Evolutionary conservation across 345 rosid genomes (phyloP), one percentile per base, ranked within the genome.

Genomic region (Raphanus raphanistrum): DNA sequence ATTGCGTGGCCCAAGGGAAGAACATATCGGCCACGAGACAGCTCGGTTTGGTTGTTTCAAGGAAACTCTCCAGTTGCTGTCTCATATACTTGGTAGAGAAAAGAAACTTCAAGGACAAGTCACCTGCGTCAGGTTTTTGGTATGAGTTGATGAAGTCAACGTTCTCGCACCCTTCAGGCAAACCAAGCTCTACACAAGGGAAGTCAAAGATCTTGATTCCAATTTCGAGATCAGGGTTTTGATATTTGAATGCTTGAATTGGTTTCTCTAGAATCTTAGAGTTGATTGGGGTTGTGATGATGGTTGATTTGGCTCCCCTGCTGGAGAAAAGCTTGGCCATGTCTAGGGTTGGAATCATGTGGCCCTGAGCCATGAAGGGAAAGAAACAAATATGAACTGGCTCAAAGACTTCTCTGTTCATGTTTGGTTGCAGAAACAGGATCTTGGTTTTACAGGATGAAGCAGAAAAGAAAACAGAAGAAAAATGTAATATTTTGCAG

Each of bases 291-390:
- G 89, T 84, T 1, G 89, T 85, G 84, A 89, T 15, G 1, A 89
- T 64, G 4, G 88, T 76, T 11, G 88, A 31, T 68, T 76, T 87
- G 17, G 83, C 70, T 6, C 87, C 87, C 48, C 81, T 66, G 5
- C 62, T 78, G 8, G 84, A 75, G 63, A 88, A 86, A 54, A 86
- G 74, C 84, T 80, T 85, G 59, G 91, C 88, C 86, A 84, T 86
- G 84, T 87, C 89, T 12, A 81, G 27, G 4, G 28, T 28, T 4
- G 88, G 93, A 12, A 89, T 87, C 71, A 81, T 79, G 70, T 86
- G 90, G 58, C 93, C 88, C 8, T 84, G 87, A 68, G 90, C 86
- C 87, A 86, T 60, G 78, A 82, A 84, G 6, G 90, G 88, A 61
- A 84, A 81, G 79, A 87, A 85, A 63, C 84, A 63, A 4, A 87